Evolutionary conservation across 2,329 filamentous ascomycete genomes (phyloP).

Genomic region (Zalaria obscura): DNA sequence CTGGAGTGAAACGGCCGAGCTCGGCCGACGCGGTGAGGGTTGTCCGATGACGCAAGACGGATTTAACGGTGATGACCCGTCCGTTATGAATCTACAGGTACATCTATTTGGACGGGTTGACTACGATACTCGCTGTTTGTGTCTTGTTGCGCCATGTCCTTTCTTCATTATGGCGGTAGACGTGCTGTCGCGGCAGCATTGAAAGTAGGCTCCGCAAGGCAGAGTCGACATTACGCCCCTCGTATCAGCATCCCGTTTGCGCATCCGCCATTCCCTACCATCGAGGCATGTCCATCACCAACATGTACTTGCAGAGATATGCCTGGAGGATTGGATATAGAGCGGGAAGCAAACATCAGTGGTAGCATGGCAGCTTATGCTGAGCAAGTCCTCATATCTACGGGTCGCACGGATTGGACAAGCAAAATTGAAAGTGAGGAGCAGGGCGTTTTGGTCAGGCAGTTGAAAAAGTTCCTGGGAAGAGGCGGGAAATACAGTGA

Average conservation of each 20-base stretch:
- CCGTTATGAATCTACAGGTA: too few relatives aligned
- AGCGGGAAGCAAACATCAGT: constrained; percentile 53
- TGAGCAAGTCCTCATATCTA: constrained; percentile 74
- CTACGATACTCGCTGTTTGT: too few relatives aligned
- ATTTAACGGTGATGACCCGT: too few relatives aligned
- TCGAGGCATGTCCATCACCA: constrained; percentile 53
- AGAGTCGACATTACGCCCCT: constrained; percentile 9
- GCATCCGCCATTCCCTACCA: constrained; percentile 28
- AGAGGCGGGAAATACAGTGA: constrained; percentile 28
- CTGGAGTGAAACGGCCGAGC: too few relatives aligned
- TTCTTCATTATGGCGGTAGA: background rate
- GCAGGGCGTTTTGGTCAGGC: constrained; percentile 44
- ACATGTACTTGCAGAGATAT: constrained; percentile 62
- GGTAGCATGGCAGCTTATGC: constrained; percentile 66
- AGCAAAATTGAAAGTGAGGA: constrained; percentile 76
- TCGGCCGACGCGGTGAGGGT: too few relatives aligned
- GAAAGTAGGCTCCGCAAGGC: background rate
- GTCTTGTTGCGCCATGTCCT: background rate
- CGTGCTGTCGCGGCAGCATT: background rate
- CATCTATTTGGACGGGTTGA: too few relatives aligned
- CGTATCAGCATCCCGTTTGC: constrained; percentile 18
- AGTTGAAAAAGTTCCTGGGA: constrained; percentile 45
- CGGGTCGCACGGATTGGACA: constrained; percentile 66
- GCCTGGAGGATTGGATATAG: constrained; percentile 56
- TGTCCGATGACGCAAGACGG: too few relatives aligned